Conservation (phyloP, 352 stramenopile genomes). For the Globisporangium camurandrum region DNA sequence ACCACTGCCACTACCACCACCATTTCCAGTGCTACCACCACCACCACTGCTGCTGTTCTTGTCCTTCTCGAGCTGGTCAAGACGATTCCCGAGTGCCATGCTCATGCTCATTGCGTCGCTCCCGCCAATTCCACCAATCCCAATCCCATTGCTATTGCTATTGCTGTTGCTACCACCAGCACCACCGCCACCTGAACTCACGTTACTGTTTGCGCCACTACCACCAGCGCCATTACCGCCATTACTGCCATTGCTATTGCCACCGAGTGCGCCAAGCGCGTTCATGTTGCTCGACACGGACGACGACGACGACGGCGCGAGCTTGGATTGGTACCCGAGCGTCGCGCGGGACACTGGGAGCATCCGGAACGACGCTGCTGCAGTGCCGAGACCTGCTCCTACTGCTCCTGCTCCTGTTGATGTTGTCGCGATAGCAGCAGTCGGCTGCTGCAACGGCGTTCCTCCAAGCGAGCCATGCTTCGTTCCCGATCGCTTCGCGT, state of each 20-base stretch:
- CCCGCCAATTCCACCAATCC: no score
- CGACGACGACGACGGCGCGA: constrained; percentile 22
- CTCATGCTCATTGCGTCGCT: constrained; percentile 15
- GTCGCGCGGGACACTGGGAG: constrained; percentile 16
- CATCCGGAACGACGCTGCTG: constrained; percentile 12
- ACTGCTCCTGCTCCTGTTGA: no score
- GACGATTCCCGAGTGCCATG: constrained; percentile 54
- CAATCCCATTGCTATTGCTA: constrained; percentile 14
- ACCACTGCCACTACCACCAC: not conserved
- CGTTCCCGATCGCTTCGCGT: constrained; percentile 1
- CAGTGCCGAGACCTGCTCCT: not conserved
- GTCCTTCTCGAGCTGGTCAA: constrained; percentile 72
- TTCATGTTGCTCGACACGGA: constrained; percentile 25
- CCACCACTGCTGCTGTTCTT: constrained; percentile 15
- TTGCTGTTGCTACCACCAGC: not conserved
- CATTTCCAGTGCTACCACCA: not conserved
- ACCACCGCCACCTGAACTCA: constrained; percentile 14
- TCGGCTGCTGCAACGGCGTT: constrained; percentile 8
- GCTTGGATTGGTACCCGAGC: constrained; percentile 10
- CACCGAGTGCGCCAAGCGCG: constrained; percentile 14
- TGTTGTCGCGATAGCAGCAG: no score
- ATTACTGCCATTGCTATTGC: constrained; percentile 11
- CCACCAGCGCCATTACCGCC: not conserved
- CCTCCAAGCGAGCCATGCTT: constrained; percentile 12
- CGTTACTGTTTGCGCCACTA: constrained; percentile 8